These are phyloP conservation scores for Yamadazyma nakazawae DNA, from an alignment of 805 yeast genomes.

Conservation along the genomic window DNA sequence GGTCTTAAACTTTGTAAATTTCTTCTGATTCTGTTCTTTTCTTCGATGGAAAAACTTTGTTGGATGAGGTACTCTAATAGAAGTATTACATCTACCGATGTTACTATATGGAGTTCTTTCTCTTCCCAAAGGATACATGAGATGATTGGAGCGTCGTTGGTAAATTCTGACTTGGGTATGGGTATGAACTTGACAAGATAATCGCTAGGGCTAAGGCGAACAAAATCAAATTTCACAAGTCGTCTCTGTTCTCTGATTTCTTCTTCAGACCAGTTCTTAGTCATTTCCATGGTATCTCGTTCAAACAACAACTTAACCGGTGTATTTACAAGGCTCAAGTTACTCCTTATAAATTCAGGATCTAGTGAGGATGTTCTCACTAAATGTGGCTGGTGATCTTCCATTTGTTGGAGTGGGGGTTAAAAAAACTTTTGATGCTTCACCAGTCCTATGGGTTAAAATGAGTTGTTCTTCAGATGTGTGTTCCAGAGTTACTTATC, in stretches of 20 bases:
- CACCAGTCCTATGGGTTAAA: not conserved
- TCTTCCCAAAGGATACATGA: constrained; percentile 61
- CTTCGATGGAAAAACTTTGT: constrained; percentile 57
- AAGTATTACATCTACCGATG: constrained; percentile 61
- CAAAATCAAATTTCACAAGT: constrained; percentile 45
- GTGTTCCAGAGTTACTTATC: not conserved
- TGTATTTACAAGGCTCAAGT: constrained; percentile 19
- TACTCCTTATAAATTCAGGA: constrained; percentile 19
- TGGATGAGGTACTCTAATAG: constrained; percentile 56
- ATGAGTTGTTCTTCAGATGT: not conserved
- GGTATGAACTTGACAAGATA: constrained; percentile 35
- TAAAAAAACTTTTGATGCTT: not conserved
- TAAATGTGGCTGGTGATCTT: constrained; percentile 11
- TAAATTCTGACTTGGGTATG: constrained; percentile 32
- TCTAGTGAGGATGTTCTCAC: constrained; percentile 24
- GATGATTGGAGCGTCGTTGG: constrained; percentile 43
- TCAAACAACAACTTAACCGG: constrained; percentile 28
- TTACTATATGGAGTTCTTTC: constrained; percentile 46
- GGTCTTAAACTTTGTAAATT: constrained; percentile 65
- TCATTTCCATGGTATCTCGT: constrained; percentile 33
- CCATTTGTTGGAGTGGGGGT: constrained; percentile 1
- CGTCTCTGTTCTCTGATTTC: constrained; percentile 45
- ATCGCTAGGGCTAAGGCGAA: constrained; percentile 30
- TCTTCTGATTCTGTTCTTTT: constrained; percentile 65
- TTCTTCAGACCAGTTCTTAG: constrained; percentile 44